phyloP scores from a whole-genome alignment of 1,139 yeast genomes.

The Geotrichum siamense region DNA sequence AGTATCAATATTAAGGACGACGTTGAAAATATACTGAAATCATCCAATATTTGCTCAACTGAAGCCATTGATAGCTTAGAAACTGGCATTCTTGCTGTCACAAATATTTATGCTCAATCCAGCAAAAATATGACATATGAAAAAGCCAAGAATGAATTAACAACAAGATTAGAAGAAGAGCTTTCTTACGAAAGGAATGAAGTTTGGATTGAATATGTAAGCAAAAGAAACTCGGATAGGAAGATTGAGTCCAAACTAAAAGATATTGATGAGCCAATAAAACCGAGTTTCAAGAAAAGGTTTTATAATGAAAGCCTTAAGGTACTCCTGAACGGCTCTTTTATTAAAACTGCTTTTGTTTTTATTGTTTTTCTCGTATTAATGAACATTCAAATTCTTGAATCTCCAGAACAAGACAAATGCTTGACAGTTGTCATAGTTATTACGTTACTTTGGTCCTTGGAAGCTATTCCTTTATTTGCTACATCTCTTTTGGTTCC shows the following conservation, averaged over 20 bases:
- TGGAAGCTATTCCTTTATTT: conserved; percentile 84
- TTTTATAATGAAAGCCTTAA: neutral
- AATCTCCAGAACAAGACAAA: conserved; percentile 58
- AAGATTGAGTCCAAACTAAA: neutral
- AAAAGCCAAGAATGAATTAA: neutral
- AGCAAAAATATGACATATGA: neutral
- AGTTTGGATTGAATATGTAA: conserved; percentile 4
- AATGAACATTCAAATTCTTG: conserved; percentile 23
- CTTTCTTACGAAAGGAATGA: neutral
- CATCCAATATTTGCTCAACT: neutral
- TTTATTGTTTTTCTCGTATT: neutral
- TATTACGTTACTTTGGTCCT: conserved; percentile 84
- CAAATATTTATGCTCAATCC: neutral
- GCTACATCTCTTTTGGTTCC: conserved; percentile 81
- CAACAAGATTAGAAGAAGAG: conserved; percentile 2
- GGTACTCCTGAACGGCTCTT: neutral
- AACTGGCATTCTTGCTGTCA: neutral
- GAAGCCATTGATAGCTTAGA: neutral
- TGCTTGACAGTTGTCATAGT: conserved; percentile 77
- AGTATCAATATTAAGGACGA: neutral
- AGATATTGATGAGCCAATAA: neutral
- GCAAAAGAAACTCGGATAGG: neutral
- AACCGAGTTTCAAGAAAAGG: neutral
- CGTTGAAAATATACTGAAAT: neutral
- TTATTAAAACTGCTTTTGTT: neutral